These are phyloP conservation scores for Plasmodium inui DNA, from an alignment of 169 alveolate species.

Conservation along the genomic window DNA sequence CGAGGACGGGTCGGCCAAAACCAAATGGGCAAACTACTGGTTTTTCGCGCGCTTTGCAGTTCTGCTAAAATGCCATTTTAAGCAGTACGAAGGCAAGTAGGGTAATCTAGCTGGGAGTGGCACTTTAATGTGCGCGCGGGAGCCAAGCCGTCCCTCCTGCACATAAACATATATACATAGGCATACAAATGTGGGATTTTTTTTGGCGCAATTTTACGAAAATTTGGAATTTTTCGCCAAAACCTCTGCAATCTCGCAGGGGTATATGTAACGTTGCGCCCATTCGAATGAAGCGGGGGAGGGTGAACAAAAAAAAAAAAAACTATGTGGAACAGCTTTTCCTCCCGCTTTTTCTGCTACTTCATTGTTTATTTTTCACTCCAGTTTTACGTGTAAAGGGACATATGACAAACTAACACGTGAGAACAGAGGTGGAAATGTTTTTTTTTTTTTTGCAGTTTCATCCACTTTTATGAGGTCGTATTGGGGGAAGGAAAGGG, in stretches of 20 bases:
- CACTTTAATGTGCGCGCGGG: neutral
- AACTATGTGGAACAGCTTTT: neutral
- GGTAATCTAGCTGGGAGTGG: neutral
- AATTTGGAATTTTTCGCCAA: neutral
- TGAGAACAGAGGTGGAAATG: neutral
- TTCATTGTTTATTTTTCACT: neutral
- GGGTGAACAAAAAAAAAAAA: constrained; percentile 1
- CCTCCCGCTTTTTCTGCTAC: neutral
- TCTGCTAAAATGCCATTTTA: constrained; percentile 1
- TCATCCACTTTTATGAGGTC: neutral
- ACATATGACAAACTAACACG: neutral
- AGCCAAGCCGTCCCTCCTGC: neutral
- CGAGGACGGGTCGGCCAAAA: neutral
- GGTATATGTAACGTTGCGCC: neutral
- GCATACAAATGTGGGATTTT: neutral
- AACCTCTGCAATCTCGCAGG: neutral
- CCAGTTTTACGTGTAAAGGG: neutral
- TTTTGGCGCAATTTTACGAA: neutral
- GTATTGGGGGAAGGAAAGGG: neutral
- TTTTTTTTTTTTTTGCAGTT: constrained; percentile 6
- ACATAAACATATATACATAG: neutral
- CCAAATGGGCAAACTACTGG: neutral
- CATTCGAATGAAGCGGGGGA: neutral
- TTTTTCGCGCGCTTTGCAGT: neutral
- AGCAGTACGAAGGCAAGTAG: neutral